Conservation (phyloP, 2,329 filamentous ascomycete species). For the Talaromyces sp. region DNA sequence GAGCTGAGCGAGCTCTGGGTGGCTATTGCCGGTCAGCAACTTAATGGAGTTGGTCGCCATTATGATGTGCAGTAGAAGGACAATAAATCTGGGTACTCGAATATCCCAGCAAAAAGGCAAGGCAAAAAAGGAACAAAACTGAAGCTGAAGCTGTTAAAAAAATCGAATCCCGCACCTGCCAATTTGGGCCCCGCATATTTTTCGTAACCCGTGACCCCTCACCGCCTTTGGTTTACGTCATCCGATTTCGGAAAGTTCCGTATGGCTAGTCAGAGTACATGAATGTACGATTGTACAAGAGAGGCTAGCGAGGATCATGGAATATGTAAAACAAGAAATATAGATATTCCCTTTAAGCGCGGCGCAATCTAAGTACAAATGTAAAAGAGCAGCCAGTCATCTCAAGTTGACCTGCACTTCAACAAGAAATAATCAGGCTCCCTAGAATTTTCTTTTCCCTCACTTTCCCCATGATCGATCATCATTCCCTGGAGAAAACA, state of each 20-base stretch:
- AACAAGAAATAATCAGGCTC: constrained; percentile 22
- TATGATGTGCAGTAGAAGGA: constrained; percentile 8
- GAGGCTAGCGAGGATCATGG: background rate
- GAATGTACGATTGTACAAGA: background rate
- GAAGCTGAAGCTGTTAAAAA: constrained; percentile 9
- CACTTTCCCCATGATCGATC: constrained; percentile 5
- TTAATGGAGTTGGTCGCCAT: constrained; percentile 78
- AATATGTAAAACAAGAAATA: constrained; percentile 13
- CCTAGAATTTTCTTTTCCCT: constrained; percentile 16
- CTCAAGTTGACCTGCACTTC: constrained; percentile 47
- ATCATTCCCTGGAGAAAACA: constrained; percentile 19
- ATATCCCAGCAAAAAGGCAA: constrained; percentile 7
- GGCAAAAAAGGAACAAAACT: constrained; percentile 5
- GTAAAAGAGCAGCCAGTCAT: constrained; percentile 3
- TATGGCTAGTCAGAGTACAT: background rate
- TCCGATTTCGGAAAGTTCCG: background rate
- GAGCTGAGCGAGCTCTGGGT: constrained; percentile 70
- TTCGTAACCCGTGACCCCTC: constrained; percentile 25
- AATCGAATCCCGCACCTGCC: constrained; percentile 24
- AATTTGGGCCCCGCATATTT: constrained; percentile 29
- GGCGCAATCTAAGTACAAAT: constrained; percentile 28
- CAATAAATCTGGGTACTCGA: background rate
- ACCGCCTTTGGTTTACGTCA: constrained; percentile 19
- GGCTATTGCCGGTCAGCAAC: constrained; percentile 74
- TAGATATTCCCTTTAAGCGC: constrained; percentile 20